Conservation (phyloP, 139 green algal species). For the Ettlia oleoabundans region DNA sequence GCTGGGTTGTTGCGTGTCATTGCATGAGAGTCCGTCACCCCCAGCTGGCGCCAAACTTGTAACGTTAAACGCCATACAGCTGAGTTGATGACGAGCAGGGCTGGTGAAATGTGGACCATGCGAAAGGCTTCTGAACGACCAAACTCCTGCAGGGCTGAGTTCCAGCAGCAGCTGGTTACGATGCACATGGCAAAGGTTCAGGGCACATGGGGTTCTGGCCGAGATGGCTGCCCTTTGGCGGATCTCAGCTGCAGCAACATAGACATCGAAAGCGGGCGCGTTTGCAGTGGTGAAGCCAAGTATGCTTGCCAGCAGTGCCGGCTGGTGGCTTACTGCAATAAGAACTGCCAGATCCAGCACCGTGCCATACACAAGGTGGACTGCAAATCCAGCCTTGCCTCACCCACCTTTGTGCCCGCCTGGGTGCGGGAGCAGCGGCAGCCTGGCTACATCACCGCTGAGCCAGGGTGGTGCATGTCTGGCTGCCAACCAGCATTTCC, state of each 20-base stretch:
- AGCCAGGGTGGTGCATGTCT: background rate
- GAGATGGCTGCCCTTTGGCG: no score
- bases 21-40: background rate
- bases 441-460: background rate
- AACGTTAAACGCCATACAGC: background rate
- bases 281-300: no score
- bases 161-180: no score
- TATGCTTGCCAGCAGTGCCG: no score
- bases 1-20: background rate
- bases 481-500: background rate
- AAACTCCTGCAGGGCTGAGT: conserved; percentile 14
- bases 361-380: background rate
- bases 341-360: background rate
- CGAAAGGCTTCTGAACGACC: background rate
- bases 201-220: no score
- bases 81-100: background rate
- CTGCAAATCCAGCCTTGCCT: background rate
- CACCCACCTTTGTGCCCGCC: background rate
- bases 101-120: background rate
- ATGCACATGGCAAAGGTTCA: no score
- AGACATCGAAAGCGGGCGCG: no score
- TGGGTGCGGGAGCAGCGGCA: background rate
- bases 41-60: background rate
- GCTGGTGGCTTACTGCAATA: background rate
- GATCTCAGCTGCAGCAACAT: no score